Percentiles rank a stretch among this genome's conserved stretches.
These are phyloP conservation scores for Hymenoscyphus occultus DNA, from an alignment of 2,329 filamentous ascomycete species.

Conservation along the genomic window DNA sequence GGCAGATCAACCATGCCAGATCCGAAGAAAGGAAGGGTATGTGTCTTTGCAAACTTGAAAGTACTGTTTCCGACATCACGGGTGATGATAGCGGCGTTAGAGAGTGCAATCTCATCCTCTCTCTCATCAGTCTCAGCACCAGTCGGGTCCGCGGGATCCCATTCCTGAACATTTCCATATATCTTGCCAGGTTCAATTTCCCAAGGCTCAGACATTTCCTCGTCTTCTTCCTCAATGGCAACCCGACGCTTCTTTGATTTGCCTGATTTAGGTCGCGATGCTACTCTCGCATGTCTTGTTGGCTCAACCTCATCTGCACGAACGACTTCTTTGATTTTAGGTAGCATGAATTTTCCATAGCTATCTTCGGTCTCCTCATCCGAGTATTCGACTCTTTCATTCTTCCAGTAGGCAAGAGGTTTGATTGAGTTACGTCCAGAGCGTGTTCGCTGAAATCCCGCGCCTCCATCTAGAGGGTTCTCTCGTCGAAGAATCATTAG, in stretches of 20 bases:
- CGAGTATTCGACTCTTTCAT: slow-evolving; percentile 72
- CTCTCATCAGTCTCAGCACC: slow-evolving; percentile 53
- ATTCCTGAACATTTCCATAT: slow-evolving; percentile 60
- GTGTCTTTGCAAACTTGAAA: slow-evolving; percentile 87
- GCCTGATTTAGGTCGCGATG: slow-evolving; percentile 32
- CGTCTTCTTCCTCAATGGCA: slow-evolving; percentile 40
- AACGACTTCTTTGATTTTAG: slow-evolving; percentile 73
- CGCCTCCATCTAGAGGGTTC: slow-evolving; percentile 37
- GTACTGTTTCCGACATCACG: slow-evolving; percentile 60
- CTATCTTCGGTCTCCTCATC: slow-evolving; percentile 48
- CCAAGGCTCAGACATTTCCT: slow-evolving; percentile 65
- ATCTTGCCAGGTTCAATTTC: slow-evolving; percentile 65
- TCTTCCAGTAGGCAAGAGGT: slow-evolving; percentile 82
- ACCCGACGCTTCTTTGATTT: slow-evolving; percentile 44
- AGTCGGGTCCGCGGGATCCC: slow-evolving; percentile 59
- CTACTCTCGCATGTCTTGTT: slow-evolving; percentile 29
- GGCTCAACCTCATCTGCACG: slow-evolving; percentile 62
- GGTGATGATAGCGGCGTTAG: slow-evolving; percentile 50
- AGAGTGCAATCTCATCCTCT: slow-evolving; percentile 52
- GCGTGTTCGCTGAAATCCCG: slow-evolving; percentile 55
- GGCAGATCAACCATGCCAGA: slow-evolving; percentile 87
- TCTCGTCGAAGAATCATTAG: slow-evolving; percentile 50
- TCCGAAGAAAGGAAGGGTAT: slow-evolving; percentile 81
- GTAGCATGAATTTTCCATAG: slow-evolving; percentile 58
- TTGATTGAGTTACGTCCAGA: slow-evolving; percentile 76